A percentile compares a stretch with the other conserved stretches of the same genome.
phyloP scores from a whole-genome alignment of 257 asterid genomes.

The Misopates orontium region DNA sequence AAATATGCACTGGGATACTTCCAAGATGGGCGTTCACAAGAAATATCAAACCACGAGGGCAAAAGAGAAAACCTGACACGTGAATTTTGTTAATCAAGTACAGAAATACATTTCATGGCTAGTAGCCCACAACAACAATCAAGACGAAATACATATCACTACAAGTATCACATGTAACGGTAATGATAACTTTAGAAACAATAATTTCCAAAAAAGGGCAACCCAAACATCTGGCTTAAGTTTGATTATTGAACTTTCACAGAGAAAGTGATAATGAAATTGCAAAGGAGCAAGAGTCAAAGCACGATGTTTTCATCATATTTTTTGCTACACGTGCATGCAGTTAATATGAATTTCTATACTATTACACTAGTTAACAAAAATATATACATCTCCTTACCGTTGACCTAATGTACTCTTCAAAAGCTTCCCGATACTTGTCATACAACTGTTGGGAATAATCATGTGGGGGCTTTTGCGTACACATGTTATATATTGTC shows the following conservation, averaged over 20 bases:
- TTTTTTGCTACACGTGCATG: background rate
- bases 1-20: no score
- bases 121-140: no score
- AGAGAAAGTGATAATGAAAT: background rate
- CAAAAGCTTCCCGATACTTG: conserved; percentile 78
- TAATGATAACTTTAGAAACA: background rate
- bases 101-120: no score
- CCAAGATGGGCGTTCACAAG: no score
- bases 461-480: conserved; percentile 97
- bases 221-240: background rate
- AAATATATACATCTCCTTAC: conserved; percentile 41
- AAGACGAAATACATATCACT: background rate
- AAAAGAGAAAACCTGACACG: no score
- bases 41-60: no score
- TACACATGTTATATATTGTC: conserved; percentile 97
- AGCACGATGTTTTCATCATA: background rate
- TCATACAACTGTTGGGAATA: conserved; percentile 95
- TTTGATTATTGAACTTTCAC: background rate
- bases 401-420: conserved; percentile 75
- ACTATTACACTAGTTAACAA: conserved; percentile 5
- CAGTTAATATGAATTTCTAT: background rate
- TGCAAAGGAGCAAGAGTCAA: background rate
- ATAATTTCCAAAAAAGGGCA: background rate
- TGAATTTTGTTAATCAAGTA: no score
- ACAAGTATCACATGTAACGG: background rate